A percentile compares a stretch with the other conserved stretches of the same genome.
Evolutionary conservation across 192 early-diverging fungal species (phyloP).

Genomic region (Cladochytrium replicatum): DNA sequence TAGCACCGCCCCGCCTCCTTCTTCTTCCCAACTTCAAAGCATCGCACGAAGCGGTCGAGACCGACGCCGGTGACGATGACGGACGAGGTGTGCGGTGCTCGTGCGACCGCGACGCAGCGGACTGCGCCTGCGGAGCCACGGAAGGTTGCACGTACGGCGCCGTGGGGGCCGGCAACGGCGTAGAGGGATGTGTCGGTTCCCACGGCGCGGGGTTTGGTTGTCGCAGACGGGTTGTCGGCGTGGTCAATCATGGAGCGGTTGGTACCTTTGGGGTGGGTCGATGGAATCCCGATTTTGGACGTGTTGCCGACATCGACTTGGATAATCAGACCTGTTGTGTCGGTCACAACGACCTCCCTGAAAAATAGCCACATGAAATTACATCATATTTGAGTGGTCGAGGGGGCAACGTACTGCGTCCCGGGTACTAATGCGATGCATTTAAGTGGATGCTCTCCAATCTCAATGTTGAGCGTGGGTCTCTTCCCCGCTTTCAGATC

Average conservation of each 20-base stretch:
- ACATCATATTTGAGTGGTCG: constrained; percentile 26
- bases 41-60: constrained; percentile 66
- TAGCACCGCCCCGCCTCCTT: constrained; percentile 51
- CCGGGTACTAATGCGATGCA: constrained; percentile 21
- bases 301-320: too few species aligned
- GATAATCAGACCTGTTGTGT: constrained; percentile 29
- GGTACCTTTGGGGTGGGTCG: background rate
- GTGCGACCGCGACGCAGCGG: too few species aligned
- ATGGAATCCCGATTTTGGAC: too few species aligned
- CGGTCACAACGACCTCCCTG: constrained; percentile 22
- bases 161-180: background rate
- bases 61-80: constrained; percentile 35
- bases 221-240: constrained; percentile 15
- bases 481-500: constrained; percentile 57
- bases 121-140: constrained; percentile 31
- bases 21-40: constrained; percentile 52
- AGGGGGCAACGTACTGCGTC: background rate
- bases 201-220: background rate
- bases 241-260: constrained; percentile 9
- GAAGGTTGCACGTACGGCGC: constrained; percentile 6
- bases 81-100: background rate
- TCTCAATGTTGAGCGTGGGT: constrained; percentile 55
- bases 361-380: constrained; percentile 26
- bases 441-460: constrained; percentile 62
- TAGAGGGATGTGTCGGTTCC: background rate